Percentiles rank a stretch among this genome's conserved stretches.
Evolutionary conservation across 495 filamentous ascomycete genomes (phyloP).

Genomic region (Penicillium crystallinum): DNA sequence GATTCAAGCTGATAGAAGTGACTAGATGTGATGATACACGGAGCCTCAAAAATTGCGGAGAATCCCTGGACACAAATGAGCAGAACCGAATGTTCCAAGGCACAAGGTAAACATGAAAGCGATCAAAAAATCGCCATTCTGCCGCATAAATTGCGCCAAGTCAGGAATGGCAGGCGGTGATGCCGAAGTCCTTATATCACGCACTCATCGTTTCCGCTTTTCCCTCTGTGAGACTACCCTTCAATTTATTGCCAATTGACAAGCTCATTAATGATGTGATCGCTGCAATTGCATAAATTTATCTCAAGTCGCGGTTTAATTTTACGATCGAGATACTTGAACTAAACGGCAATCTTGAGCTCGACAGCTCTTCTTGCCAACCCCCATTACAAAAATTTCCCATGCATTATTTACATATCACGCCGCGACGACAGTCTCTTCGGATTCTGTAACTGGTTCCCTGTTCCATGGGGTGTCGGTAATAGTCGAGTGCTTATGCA

Average conservation of each 20-base stretch:
- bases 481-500: conserved; percentile 45
- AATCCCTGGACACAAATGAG: not conserved
- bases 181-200: not conserved
- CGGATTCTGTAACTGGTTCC: conserved; percentile 53
- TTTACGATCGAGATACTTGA: not conserved
- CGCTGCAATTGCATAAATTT: not conserved
- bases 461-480: conserved; percentile 45
- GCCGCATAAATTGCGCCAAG: not conserved
- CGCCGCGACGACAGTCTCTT: conserved; percentile 54
- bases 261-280: conserved; percentile 8
- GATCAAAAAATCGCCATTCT: conserved; percentile 6
- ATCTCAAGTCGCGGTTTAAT: not conserved
- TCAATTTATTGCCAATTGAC: not conserved
- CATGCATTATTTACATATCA: conserved; percentile 4
- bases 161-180: conserved; percentile 1
- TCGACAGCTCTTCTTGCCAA: not conserved
- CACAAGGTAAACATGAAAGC: not conserved
- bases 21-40: not conserved
- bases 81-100: not conserved
- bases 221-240: not conserved
- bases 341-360: not conserved
- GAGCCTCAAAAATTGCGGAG: not conserved
- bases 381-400: not conserved
- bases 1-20: too few relatives aligned
- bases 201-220: conserved; percentile 3